Evolutionary conservation across 2,329 filamentous ascomycete genomes (phyloP), one percentile per base, ranked within the genome.

Genomic region (Fusarium poae): DNA sequence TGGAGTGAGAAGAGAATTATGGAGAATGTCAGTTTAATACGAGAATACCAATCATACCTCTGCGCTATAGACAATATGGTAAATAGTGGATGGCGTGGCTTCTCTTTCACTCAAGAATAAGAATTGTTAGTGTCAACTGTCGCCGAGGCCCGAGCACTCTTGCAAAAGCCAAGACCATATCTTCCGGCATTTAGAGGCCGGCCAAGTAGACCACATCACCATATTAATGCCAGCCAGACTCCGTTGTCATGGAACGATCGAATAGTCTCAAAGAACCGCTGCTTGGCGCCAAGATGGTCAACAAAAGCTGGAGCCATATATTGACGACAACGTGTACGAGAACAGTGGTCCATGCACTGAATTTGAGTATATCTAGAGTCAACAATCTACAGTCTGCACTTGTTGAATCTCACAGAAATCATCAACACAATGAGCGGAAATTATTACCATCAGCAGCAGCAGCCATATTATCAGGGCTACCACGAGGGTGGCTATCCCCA

Each of bases 231-330:
- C 32, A 50, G 16, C 6, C 2, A 21, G n/a, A 13, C 32, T 25
- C 25, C 34, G 29, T 25, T 2, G 1, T 23, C 21, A 18, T 12
- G 4, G 16, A 18, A 5, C 3, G 10, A 27, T n/a, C 32, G n/a
- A 35, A n/a, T 50, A 29, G 25, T 5, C 6, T 44, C 12, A 15
- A 12, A 30, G n/a, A 12, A 12, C 8, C 10, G 20, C 21, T 4
- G 16, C 50, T 54, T 54, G 51, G 51, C 51, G 51, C 51, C 51
- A 54, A 54, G 51, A 13, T 18, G 6, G 11, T 6, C 9, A 20
- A 13, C 16, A 32, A 25, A 5, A 15, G 25, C 11, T 37, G 16
- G 13, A 34, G 18, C 51, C 35, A 18, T 29, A 20, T 30, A 29
- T 30, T 48, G 51, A 50, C 34, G 34, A 50, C 32, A 34, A 50